phyloP scores from a whole-genome alignment of 2,329 filamentous ascomycete genomes.

The Sclerotinia sclerotiorum region DNA sequence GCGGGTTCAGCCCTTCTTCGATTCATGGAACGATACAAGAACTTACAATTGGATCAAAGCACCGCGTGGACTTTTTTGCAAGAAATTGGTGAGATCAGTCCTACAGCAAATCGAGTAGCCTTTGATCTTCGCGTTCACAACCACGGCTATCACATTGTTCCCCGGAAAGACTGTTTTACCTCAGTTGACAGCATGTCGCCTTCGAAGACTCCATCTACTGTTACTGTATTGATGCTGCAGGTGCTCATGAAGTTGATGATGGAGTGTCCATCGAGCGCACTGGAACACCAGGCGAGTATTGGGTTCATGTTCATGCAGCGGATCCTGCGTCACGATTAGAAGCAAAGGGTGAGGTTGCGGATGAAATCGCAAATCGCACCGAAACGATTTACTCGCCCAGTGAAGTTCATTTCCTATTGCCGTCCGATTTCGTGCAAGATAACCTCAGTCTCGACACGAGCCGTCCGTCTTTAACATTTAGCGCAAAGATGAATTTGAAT shows the following conservation, averaged over 20 bases:
- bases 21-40: slow-evolving; percentile 59
- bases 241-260: slow-evolving; percentile 74
- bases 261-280: slow-evolving; percentile 69
- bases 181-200: slow-evolving; percentile 48
- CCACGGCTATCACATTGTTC: background rate
- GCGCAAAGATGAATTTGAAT: slow-evolving; percentile 53
- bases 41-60: slow-evolving; percentile 46
- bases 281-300: slow-evolving; percentile 54
- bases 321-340: slow-evolving; percentile 72
- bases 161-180: slow-evolving; percentile 7
- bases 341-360: slow-evolving; percentile 56
- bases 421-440: slow-evolving; percentile 48
- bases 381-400: slow-evolving; percentile 62
- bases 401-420: slow-evolving; percentile 59
- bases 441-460: slow-evolving; percentile 55
- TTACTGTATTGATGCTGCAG: slow-evolving; percentile 73
- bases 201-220: slow-evolving; percentile 59
- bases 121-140: slow-evolving; percentile 55
- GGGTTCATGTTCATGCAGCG: slow-evolving; percentile 77
- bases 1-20: slow-evolving; percentile 65
- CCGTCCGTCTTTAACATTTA: slow-evolving; percentile 60
- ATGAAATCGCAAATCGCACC: slow-evolving; percentile 60
- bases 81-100: slow-evolving; percentile 69
- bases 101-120: slow-evolving; percentile 67
- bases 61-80: slow-evolving; percentile 68